Percentiles rank a stretch among this genome's conserved stretches.
Conservation (phyloP, 1,284 basidiomycete species). For the Cystobasidiaceae sp. region DNA sequence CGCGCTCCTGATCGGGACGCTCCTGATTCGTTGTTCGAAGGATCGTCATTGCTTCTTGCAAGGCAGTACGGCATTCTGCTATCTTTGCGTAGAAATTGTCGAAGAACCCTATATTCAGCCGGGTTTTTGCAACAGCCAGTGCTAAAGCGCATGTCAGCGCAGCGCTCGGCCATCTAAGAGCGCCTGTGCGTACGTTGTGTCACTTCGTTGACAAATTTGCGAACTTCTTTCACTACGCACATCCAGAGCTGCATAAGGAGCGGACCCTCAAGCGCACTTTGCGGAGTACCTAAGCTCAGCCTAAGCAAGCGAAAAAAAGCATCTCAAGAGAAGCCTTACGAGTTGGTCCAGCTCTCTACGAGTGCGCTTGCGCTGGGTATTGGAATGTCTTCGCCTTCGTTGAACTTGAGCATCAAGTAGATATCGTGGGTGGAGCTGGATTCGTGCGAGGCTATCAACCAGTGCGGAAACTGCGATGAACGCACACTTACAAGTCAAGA, state of each 20-base stretch:
- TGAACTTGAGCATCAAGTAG: constrained; percentile 2
- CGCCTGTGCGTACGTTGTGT: constrained; percentile 9
- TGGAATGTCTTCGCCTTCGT: constrained; percentile 1
- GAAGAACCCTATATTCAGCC: constrained; percentile 1
- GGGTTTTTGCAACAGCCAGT: constrained; percentile 4
- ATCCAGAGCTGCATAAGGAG: constrained; percentile 25
- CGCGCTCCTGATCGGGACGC: constrained; percentile 9
- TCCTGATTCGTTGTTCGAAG: neutral
- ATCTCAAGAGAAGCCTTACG: neutral
- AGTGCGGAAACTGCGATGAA: neutral
- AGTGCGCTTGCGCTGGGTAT: constrained; percentile 2
- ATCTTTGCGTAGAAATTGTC: constrained; percentile 1
- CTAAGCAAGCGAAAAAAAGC: neutral
- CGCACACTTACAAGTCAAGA: constrained; percentile 7
- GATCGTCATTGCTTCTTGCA: neutral
- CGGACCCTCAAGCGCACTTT: neutral
- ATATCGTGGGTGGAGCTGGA: constrained; percentile 11
- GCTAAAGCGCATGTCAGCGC: neutral
- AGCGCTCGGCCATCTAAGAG: neutral
- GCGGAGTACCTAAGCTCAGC: neutral
- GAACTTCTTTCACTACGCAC: neutral
- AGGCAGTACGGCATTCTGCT: neutral
- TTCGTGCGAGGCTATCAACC: neutral
- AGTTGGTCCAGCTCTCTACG: neutral
- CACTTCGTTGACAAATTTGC: constrained; percentile 18